Base-by-base conservation (phyloP, 2,329 filamentous ascomycete genomes). In the Berkeleyomyces basicola region DNA sequence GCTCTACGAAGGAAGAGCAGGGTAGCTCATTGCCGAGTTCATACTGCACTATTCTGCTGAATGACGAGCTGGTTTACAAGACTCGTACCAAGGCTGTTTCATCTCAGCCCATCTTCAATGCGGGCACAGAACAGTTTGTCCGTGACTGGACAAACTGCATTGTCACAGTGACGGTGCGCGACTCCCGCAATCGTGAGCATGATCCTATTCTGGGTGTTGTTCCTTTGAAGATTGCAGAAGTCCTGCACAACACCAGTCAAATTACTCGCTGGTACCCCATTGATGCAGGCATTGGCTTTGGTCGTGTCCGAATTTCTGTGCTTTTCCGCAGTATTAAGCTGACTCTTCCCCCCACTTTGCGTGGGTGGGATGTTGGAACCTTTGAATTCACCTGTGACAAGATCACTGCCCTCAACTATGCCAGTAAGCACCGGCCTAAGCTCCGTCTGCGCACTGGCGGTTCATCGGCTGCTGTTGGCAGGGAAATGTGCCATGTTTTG, bases 51-150 rank as follows among this genome's bases (percentile, higher is more conserved):
- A 91, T 99, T 62, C 75, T 93, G 9, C 79, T 88, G 72, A 96
- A 96, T 67, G 92, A 97, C 69, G 84, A 95, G 68, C 74, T 96
- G 67, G 82, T 90, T 16, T 97, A 96, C 77, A 90, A 92, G 70
- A 97, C 92, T n/a, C 83, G 93, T 69, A 83, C 89, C 43, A 97
- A 99, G 77, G 91, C 91, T 3, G 87, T 95, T 6, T 95, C 88
- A 43, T 95, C 89, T 61, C 91, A 95, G 71, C 93, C 93, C 1
- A 96, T 97, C 67, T 97, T 96, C 79, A 96, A 97, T 68, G 91
- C 93, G 2, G 92, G 92, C 65, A 96, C 91, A 0, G 93, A 99
- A 70, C 83, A 87, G 10, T 97, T 97, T 68, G 77, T 97, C 39
- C 86, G 92, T 31, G 92, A 99, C 70, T 99, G 93, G 93, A 82